Base-by-base conservation (phyloP, 75 land plant species). In the Picea sitchensis region DNA sequence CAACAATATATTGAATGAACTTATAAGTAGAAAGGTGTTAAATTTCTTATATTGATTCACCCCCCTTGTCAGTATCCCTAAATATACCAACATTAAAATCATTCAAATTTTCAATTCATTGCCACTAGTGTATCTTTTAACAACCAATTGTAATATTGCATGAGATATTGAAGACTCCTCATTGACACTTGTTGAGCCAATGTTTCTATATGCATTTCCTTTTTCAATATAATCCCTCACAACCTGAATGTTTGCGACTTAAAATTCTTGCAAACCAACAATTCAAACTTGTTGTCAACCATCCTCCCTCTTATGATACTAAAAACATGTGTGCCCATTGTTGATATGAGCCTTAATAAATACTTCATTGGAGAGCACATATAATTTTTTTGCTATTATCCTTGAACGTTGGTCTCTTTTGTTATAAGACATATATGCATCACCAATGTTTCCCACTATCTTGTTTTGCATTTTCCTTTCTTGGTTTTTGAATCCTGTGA, bases 341-440 rank as follows among this genome's bases (percentile, higher is more conserved):
- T 93, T 92, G 9, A 86, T 61, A 65, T 94, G 86, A 73, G 99
- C 98, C 85, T 96, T 96, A 81, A 96, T 79, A 81, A 96, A 94
- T 32, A 96, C 99, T 77, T 96, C 92, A 85, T 96, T 96, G 4
- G 99, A 96, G 11, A 96, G 90, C 51, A 96, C 95, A 87, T 96
- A 98, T 59, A 96, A 83, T 78, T 96, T 96, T 91, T 96, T 56
- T 96, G 95, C 80, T 96, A 98, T 82, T 96, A 95, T 54, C 99
- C 99, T 98, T 96, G 85, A 26, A 26, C 26, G 26, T 26, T 26
- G 26, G 26, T 26, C 26, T 26, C 0, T 26, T 26, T 26, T 26
- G 26, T 26, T 26, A 26, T 26, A 26, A 26, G 26, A 26, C 0
- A 26, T 0, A 26, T 26, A 26, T 26, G 26, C 26, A 26, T 26